These are phyloP conservation scores for Claviceps citrina DNA, from an alignment of 2,329 filamentous ascomycete species.

Conservation along the genomic window DNA sequence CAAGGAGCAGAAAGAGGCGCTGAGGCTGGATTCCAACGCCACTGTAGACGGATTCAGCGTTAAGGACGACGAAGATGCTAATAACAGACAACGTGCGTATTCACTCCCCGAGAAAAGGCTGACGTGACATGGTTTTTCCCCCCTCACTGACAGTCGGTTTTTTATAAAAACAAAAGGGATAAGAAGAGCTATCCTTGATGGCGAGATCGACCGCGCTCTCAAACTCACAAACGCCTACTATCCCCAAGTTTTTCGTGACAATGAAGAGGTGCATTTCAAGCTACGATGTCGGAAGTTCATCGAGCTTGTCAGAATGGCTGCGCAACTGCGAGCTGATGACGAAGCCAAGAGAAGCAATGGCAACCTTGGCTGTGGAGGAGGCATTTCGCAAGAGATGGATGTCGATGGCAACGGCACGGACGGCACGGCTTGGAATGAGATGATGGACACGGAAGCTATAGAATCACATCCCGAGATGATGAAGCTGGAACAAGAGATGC, in stretches of 20 bases:
- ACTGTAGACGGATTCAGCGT: conserved; percentile 47
- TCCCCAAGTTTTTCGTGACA: conserved; percentile 60
- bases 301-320: conserved; percentile 72
- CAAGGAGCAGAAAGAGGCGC: conserved; percentile 52
- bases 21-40: conserved; percentile 41
- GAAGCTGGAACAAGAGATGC: conserved; percentile 49
- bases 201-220: conserved; percentile 83
- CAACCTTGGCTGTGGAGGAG: conserved; percentile 23
- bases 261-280: conserved; percentile 75
- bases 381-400: conserved; percentile 33
- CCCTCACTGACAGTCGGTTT: conserved; percentile 4
- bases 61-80: conserved; percentile 71
- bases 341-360: conserved; percentile 29
- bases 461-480: conserved; percentile 20
- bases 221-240: conserved; percentile 67
- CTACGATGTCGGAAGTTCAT: conserved; percentile 84
- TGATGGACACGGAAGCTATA: conserved; percentile 32
- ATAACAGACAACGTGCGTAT: conserved; percentile 64
- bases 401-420: conserved; percentile 35
- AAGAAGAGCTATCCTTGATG: conserved; percentile 71
- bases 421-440: conserved; percentile 28
- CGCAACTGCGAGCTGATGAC: conserved; percentile 42
- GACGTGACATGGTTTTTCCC: no score
- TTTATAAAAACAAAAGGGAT: conserved; percentile 43
- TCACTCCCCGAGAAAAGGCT: no score